Base-by-base conservation (phyloP, 208 protist species). In the Leishmania aethiopica region DNA sequence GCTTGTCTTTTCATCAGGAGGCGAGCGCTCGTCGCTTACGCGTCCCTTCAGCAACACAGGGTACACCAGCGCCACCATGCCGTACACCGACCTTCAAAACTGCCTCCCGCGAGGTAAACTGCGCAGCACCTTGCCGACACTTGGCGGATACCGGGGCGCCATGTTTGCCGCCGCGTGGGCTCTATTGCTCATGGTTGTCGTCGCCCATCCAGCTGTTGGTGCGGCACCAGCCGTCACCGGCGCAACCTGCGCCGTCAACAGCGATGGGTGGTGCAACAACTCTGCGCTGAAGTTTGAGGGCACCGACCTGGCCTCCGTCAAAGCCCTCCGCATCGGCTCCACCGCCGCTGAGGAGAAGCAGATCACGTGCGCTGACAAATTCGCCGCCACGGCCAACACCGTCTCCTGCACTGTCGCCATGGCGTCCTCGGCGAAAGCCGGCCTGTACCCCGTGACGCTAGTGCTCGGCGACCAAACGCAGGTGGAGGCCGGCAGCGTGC, bases 361-460 rank as follows among this genome's bases (percentile, higher is more conserved):
- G 15, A 37, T 86, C 51, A 57, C 37, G 32, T 88, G 81, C 67
- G 25, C 6, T 32, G 42, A 4, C 49, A 37, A 40, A 6, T 37
- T 71, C 28, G 28, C 1, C 10, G 35, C 53, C 25, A 40, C 35
- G n/a, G n/a, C 28, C 47, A 71, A 35, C 13, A 40, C 45, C 22
- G 0, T 85, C 37, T 60, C 55, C 37, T 89, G 86, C 86, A 84
- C 19, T 3, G 55, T 89, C 42, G 40, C 37, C 25, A 59, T 79
- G 35, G 51, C 25, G 19, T 0, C 45, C 1, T n/a, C 75, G 0
- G 69, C 66, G 22, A 77, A 11, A 10, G 72, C 70, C 7, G 86
- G 86, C 5, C 47, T 81, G 35, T 86, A 88, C 62, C 78, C 80
- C 7, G 74, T 80, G 17, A 66, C 78, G 37, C 78, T 88, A 17